A percentile compares a stretch with the other conserved stretches of the same genome.
phyloP scores from a whole-genome alignment of 768 basidiomycete species.

The Tylopilus vinaceipallidus region DNA sequence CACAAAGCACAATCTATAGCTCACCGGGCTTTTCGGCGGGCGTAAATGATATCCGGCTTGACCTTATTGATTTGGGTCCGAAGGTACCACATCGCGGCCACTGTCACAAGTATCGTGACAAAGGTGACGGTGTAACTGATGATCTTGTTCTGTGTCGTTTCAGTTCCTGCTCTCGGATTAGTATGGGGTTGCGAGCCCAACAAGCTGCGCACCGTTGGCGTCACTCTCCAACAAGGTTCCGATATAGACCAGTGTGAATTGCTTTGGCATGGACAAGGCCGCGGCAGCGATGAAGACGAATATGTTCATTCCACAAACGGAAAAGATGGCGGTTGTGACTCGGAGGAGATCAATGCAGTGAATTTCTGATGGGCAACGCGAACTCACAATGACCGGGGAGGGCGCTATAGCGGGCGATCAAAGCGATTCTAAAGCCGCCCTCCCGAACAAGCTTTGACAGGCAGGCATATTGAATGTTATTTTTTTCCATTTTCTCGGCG shows the following conservation, averaged over 20 bases:
- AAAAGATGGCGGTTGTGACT: slow-evolving; percentile 88
- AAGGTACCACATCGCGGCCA: slow-evolving; percentile 84
- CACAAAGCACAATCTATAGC: slow-evolving; percentile 3
- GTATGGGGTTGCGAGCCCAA: not conserved
- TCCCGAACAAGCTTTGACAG: slow-evolving; percentile 71
- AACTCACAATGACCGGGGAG: slow-evolving; percentile 83
- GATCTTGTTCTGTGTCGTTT: slow-evolving; percentile 49
- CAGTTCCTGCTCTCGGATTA: slow-evolving; percentile 17
- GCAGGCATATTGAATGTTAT: slow-evolving; percentile 57
- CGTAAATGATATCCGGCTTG: slow-evolving; percentile 67
- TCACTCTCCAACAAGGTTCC: slow-evolving; percentile 70
- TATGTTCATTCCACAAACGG: slow-evolving; percentile 86
- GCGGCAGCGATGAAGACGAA: slow-evolving; percentile 76
- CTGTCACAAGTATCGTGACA: slow-evolving; percentile 67
- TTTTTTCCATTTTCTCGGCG: slow-evolving; percentile 70
- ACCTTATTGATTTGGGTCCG: slow-evolving; percentile 64
- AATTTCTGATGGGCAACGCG: not conserved
- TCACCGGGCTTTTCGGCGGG: slow-evolving; percentile 68
- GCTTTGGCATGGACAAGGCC: slow-evolving; percentile 82
- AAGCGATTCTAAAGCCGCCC: slow-evolving; percentile 83
- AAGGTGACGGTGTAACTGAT: slow-evolving; percentile 69
- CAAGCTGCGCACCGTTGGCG: slow-evolving; percentile 28
- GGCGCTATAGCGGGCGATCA: slow-evolving; percentile 74
- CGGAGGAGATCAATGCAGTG: slow-evolving; percentile 4
- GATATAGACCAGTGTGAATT: slow-evolving; percentile 89